These are phyloP conservation scores for Calonectria multiphialidica DNA, from an alignment of 2,329 filamentous ascomycete genomes.

Conservation along the genomic window DNA sequence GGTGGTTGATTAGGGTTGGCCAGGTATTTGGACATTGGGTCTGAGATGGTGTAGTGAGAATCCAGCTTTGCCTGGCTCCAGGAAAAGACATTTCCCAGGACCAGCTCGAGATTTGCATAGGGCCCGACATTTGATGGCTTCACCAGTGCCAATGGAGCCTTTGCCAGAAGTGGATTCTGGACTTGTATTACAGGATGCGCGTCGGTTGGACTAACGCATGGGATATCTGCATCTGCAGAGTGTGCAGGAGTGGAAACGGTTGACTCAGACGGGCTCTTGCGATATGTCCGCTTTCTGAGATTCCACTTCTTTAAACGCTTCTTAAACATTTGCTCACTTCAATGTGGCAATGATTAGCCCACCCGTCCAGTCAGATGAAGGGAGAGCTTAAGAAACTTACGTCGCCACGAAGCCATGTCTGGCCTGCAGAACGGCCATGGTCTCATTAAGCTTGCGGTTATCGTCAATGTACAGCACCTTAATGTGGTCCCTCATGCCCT, in stretches of 20 bases:
- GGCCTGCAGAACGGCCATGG: constrained; percentile 50
- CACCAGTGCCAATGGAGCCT: constrained; percentile 34
- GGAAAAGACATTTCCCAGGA: constrained; percentile 49
- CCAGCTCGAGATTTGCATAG: constrained; percentile 46
- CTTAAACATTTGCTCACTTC: constrained; percentile 55
- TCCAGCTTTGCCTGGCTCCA: constrained; percentile 52
- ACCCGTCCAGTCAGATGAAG: not conserved
- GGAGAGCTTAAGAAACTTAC: constrained; percentile 43
- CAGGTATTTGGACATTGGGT: constrained; percentile 53
- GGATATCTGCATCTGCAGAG: constrained; percentile 28
- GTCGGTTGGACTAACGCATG: constrained; percentile 28
- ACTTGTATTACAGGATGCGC: constrained; percentile 29
- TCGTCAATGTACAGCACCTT: constrained; percentile 50
- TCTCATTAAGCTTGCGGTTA: constrained; percentile 51
- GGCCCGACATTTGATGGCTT: constrained; percentile 40
- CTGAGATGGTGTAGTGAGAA: constrained; percentile 37
- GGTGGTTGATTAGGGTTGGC: constrained; percentile 50
- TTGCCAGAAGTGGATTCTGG: constrained; percentile 19
- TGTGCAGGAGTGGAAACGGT: constrained; percentile 36
- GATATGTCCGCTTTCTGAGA: constrained; percentile 51
- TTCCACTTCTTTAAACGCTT: constrained; percentile 55
- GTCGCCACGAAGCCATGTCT: constrained; percentile 52
- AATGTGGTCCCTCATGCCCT: constrained; percentile 47
- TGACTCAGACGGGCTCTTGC: constrained; percentile 42
- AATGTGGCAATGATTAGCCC: constrained; percentile 7